Percentiles rank a stretch among this genome's conserved stretches.
Conservation (phyloP, 805 yeast species). For the Cyberlindnera galapagoensis region DNA sequence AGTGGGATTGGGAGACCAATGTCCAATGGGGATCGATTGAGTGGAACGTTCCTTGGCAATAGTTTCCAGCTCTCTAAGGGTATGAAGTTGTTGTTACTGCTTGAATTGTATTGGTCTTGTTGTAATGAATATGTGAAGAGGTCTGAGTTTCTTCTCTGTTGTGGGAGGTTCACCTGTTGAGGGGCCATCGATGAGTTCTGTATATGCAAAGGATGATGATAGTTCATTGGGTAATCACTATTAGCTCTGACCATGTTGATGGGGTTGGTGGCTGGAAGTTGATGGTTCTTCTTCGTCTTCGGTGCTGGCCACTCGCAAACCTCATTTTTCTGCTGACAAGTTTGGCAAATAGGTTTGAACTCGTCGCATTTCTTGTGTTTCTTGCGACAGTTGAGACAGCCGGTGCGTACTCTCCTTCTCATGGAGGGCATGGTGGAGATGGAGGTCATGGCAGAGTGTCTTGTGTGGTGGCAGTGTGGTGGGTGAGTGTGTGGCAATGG, state of each 20-base stretch:
- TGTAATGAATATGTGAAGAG: slow-evolving; percentile 2
- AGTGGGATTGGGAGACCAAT: too few species aligned
- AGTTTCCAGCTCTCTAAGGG: too few species aligned
- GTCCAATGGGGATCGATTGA: too few species aligned
- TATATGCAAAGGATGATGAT: not conserved
- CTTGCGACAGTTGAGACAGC: slow-evolving; percentile 56
- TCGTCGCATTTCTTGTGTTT: slow-evolving; percentile 65
- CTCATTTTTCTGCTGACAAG: slow-evolving; percentile 10
- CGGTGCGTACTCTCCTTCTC: slow-evolving; percentile 38
- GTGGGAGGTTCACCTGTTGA: too few species aligned
- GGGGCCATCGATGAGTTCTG: too few species aligned
- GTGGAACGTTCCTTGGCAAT: too few species aligned
- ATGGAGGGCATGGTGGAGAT: not conserved
- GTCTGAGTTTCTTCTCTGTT: not conserved
- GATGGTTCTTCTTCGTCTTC: slow-evolving; percentile 26
- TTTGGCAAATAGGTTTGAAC: slow-evolving; percentile 27
- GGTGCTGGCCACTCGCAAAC: slow-evolving; percentile 27
- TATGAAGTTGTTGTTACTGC: not conserved
- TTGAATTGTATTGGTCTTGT: not conserved
- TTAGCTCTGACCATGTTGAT: slow-evolving; percentile 1
- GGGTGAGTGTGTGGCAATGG: not conserved
- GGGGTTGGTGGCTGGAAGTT: slow-evolving; percentile 4
- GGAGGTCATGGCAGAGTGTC: not conserved
- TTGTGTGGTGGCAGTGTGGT: not conserved
- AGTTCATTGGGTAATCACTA: not conserved